Base-by-base conservation (phyloP, 1,284 basidiomycete species). In the Fomitiporia mediterranea region DNA sequence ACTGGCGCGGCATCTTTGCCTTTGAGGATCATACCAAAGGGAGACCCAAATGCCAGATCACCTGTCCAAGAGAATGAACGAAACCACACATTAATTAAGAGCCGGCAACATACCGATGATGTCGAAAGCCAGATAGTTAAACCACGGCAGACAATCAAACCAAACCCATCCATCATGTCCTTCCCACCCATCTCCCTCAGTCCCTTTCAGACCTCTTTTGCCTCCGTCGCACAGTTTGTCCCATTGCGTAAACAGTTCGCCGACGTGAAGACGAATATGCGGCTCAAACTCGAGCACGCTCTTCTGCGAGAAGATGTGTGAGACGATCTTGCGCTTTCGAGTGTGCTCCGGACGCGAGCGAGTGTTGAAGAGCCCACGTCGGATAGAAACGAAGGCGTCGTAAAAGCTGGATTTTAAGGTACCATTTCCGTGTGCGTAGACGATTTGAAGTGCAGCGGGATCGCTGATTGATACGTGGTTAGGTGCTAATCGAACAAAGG, bases 1-100 rank as follows among this genome's bases (percentile, higher is more conserved):
- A 82, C 85, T 5, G 83, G 78, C 1, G 89, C 91, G 9, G 82
- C 78, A 68, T 94, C 91, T 57, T 81, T 80, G 37, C 80, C 86
- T 4, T 84, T 81, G 53, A 82, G 68, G 57, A 97, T 77, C 94
- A 97, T 97, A 28, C 91, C 93, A 63, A 97, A 96, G 0, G 94
- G 86, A 9, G 81, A 80, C 8, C 92, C 92, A 63, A 94, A 94
- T 0, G 91, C 89, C 25, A 92, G 78, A 67, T 91, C 87, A 55
- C 88, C 86, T 78, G n/a, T 21, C 2, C 21, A 35, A 37, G n/a
- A 23, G 35, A 35, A 4, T 42, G 30, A 44, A 21, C 19, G 27
- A 46, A 17, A 27, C 15, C 44, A 15, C 25, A 30, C 5, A 28
- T 32, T 28, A 13, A 8, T 17, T 11, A n/a, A 27, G 38, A 32